phyloP scores from a whole-genome alignment of 768 basidiomycete genomes.

The Suillus occidentalis region DNA sequence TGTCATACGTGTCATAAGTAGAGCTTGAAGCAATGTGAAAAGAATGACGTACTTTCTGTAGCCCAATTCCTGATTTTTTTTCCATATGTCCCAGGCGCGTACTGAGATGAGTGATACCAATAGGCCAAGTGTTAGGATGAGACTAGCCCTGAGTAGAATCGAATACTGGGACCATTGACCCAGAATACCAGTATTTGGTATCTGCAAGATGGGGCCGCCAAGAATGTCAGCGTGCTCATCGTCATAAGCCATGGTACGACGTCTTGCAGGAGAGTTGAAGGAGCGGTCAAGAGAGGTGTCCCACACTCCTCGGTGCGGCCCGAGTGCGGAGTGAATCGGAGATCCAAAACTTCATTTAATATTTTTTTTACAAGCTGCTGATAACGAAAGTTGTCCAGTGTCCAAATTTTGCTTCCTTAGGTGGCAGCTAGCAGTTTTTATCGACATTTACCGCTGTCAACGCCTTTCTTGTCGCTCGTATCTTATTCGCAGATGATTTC shows the following conservation, averaged over 20 bases:
- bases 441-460: not conserved
- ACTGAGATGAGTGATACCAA: conserved; percentile 34
- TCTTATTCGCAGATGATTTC: not conserved
- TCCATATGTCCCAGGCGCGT: conserved; percentile 45
- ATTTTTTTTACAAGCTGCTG: not conserved
- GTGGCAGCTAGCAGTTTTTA: not conserved
- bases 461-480: not conserved
- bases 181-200: conserved; percentile 26
- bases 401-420: not conserved
- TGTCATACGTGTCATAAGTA: conserved; percentile 30
- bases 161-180: conserved; percentile 38
- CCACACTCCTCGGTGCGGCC: conserved; percentile 20
- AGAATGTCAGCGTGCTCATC: conserved; percentile 74
- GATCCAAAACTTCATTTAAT: conserved; percentile 15
- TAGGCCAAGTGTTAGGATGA: conserved; percentile 34
- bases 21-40: conserved; percentile 1
- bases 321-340: conserved; percentile 14
- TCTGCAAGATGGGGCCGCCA: conserved; percentile 52
- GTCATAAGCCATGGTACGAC: conserved; percentile 46
- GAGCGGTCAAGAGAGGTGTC: conserved; percentile 18
- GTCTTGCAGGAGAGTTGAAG: conserved; percentile 21
- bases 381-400: not conserved
- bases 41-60: conserved; percentile 57
- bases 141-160: conserved; percentile 36
- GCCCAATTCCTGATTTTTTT: conserved; percentile 60